phyloP scores from a whole-genome alignment of 2,329 filamentous ascomycete species.

The Cercospora nicotianae region DNA sequence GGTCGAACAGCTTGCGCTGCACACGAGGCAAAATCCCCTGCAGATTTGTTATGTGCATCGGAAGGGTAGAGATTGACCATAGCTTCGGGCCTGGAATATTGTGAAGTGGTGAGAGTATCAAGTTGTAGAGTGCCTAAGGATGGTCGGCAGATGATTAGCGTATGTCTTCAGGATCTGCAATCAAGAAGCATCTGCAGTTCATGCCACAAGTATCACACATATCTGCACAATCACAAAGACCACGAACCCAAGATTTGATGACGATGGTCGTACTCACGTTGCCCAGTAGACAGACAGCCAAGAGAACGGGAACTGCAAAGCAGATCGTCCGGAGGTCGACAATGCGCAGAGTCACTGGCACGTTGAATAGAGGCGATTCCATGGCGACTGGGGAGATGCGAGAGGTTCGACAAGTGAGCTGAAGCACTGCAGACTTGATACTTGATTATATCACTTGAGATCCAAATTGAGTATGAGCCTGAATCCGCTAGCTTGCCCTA shows the following conservation, averaged over 20 bases:
- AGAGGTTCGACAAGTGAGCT: background rate
- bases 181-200: background rate
- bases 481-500: background rate
- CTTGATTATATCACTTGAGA: background rate
- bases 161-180: background rate
- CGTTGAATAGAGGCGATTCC: background rate
- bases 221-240: background rate
- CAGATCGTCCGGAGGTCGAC: background rate
- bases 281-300: background rate
- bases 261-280: background rate
- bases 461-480: background rate
- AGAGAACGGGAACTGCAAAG: background rate
- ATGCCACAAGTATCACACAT: background rate
- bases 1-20: slow-evolving; percentile 35
- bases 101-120: slow-evolving; percentile 46
- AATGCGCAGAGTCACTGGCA: background rate
- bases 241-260: background rate
- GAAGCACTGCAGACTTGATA: background rate
- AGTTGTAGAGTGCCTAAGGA: slow-evolving; percentile 35
- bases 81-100: slow-evolving; percentile 44
- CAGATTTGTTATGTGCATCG: slow-evolving; percentile 15
- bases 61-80: slow-evolving; percentile 19
- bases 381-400: background rate
- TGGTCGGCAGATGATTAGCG: background rate
- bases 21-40: slow-evolving; percentile 6